Evolutionary conservation across 306 rosid species (phyloP).

Genomic region (Sicyos baderoa): DNA sequence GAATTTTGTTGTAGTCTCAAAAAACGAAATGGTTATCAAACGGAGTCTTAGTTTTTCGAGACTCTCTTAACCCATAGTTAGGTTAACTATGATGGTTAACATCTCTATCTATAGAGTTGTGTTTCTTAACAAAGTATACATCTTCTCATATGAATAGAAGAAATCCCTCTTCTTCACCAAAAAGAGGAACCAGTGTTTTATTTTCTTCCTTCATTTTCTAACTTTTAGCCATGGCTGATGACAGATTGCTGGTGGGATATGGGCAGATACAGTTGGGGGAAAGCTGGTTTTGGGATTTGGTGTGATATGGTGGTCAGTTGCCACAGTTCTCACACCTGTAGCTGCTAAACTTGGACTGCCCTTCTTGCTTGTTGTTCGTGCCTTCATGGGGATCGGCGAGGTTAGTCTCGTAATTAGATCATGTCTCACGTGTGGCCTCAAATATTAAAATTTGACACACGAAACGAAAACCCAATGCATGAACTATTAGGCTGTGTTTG

Average conservation of each 20-base stretch:
- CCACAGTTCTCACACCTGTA: conserved; percentile 73
- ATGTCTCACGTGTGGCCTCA: too few relatives aligned
- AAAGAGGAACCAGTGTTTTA: not conserved
- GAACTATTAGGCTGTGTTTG: not conserved
- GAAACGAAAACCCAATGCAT: not conserved
- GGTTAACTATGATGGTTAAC: not conserved
- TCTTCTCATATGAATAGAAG: not conserved
- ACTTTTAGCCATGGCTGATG: conserved; percentile 23
- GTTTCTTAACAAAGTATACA: not conserved
- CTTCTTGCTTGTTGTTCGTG: conserved; percentile 77
- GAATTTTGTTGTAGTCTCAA: too few relatives aligned
- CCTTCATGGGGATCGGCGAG: conserved; percentile 98
- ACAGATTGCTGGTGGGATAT: conserved; percentile 98
- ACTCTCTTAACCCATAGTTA: too few relatives aligned
- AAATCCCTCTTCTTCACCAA: not conserved
- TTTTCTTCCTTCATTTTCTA: conserved; percentile 16
- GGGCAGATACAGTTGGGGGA: conserved; percentile 97
- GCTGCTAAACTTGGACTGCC: conserved; percentile 95
- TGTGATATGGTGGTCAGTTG: conserved; percentile 93
- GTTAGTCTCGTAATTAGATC: too few relatives aligned
- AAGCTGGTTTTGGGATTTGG: conserved; percentile 85
- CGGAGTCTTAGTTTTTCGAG: too few relatives aligned
- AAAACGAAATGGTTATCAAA: too few relatives aligned
- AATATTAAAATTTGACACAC: not conserved
- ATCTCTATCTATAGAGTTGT: not conserved